Evolutionary conservation across 2,329 filamentous ascomycete species (phyloP).

Genomic region (Ceratocystiopsis sp.): DNA sequence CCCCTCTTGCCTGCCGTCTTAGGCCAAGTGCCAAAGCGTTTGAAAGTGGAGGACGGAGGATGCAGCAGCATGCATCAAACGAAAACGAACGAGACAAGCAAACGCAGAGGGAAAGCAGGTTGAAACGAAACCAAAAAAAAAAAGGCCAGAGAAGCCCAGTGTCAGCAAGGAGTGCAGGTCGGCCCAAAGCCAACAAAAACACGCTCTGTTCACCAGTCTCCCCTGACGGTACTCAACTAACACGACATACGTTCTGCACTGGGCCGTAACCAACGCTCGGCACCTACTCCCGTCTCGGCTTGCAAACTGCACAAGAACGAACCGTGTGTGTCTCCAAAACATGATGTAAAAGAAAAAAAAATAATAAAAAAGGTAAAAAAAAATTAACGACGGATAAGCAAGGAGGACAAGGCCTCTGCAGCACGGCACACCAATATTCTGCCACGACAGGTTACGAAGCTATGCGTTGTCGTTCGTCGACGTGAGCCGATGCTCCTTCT

Average conservation of each 20-base stretch:
- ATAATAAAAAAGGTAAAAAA: not conserved
- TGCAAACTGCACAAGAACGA: too few relatives aligned
- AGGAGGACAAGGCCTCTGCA: constrained; percentile 4
- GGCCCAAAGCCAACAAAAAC: too few relatives aligned
- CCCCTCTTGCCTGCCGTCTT: not conserved
- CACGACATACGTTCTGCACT: too few relatives aligned
- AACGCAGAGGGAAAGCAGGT: not conserved
- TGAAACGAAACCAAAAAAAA: not conserved
- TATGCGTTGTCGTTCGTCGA: constrained; percentile 1
- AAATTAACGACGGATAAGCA: constrained; percentile 1
- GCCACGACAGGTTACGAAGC: constrained; percentile 7
- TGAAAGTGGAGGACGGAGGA: not conserved
- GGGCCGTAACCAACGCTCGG: too few relatives aligned
- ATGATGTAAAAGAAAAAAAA: not conserved
- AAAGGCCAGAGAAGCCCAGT: not conserved
- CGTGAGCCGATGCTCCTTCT: constrained; percentile 4
- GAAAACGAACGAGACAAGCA: constrained; percentile 2
- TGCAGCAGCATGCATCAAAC: not conserved
- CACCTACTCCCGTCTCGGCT: too few relatives aligned
- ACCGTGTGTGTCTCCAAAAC: too few relatives aligned
- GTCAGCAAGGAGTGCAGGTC: too few relatives aligned
- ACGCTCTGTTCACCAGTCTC: too few relatives aligned
- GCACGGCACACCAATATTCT: constrained; percentile 3
- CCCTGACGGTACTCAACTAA: not conserved
- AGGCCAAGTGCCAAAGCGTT: constrained; percentile 3